Base-by-base conservation (phyloP, 2,329 filamentous ascomycete species). In the Byssochlamys sp. region DNA sequence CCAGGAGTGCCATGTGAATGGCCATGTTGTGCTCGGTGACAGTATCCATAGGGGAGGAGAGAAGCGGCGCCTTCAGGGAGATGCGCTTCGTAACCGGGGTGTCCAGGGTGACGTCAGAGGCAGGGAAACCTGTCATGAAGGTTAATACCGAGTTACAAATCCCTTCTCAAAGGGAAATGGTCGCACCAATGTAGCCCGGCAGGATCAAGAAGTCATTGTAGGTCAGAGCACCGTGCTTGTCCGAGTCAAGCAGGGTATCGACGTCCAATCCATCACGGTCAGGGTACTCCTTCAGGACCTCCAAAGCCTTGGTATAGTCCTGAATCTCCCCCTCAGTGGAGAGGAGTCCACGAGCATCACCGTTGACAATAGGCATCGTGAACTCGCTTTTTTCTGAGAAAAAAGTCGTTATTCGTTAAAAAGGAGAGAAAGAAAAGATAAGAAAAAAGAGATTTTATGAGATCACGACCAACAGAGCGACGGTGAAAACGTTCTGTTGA, bases 11-110 rank as follows among this genome's bases (percentile, higher is more conserved):
- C 73, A 81, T 96, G 79, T 96, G 90, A 68, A 99, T 97, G 63
- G 94, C 95, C 95, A 99, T 99, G 75, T 95, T 92, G 78, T 96
- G 89, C 80, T 99, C 94, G 50, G 95, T 99, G 73, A 99, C 94
- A 9, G 94, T 99, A 80, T 99, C 94, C 94, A 99, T 99, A 69
- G 95, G 94, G 45, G 94, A 97, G 52, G 94, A 99, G 64, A 97
- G 84, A 70, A 99, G 91, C 60, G 94, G 94, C 5, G 91, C 95
- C 84, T 96, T 99, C 73, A 99, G 82, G 35, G 89, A 86, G 76
- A 99, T 95, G 70, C 90, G 86, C 84, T 95, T 96, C 66, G 94
- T 99, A 69, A 99, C 83, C 59, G 90, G 90, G 35, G 92, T 90
- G 67, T 97, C 94, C 61, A 99, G 86, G 53, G 78, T 78, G 64